A percentile compares a stretch with the other conserved stretches of the same genome.
phyloP scores from a whole-genome alignment of 495 filamentous ascomycete species.

The Podospora pseudoanserina region DNA sequence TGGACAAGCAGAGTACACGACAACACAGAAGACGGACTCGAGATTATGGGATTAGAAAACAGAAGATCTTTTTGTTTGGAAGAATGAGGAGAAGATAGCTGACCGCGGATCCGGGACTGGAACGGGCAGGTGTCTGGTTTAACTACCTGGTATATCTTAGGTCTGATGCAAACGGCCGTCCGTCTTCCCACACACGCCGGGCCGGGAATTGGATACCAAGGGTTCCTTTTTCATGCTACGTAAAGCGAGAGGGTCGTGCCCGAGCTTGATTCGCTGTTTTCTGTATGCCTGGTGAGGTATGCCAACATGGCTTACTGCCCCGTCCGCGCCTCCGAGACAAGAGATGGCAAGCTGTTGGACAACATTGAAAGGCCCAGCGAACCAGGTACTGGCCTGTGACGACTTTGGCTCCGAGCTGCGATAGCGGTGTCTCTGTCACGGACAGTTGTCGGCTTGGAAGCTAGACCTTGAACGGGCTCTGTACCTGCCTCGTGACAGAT shows the following conservation, averaged over 20 bases:
- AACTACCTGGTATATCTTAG: neutral
- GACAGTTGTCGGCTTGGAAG: neutral
- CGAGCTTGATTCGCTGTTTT: slow-evolving; percentile 18
- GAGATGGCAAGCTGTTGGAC: neutral
- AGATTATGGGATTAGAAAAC: neutral
- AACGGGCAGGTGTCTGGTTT: neutral
- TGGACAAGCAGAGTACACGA: neutral
- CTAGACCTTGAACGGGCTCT: slow-evolving; percentile 6
- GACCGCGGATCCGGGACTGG: neutral
- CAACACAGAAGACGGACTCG: neutral
- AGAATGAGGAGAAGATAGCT: neutral
- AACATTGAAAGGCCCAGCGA: neutral
- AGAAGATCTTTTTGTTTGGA: neutral
- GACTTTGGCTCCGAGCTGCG: neutral
- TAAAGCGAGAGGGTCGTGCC: slow-evolving; percentile 9
- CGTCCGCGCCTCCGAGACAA: slow-evolving; percentile 14
- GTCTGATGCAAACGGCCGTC: neutral
- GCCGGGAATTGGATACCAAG: neutral
- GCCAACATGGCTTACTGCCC: neutral
- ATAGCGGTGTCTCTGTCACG: neutral
- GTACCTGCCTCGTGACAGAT: slow-evolving; percentile 17
- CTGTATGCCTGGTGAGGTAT: neutral
- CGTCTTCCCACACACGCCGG: neutral
- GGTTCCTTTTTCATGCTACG: neutral
- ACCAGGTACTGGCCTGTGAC: slow-evolving; percentile 3